A percentile compares a stretch with the other conserved stretches of the same genome.
Conservation (phyloP, 805 yeast species). For the Tetrapisispora arboricola region DNA sequence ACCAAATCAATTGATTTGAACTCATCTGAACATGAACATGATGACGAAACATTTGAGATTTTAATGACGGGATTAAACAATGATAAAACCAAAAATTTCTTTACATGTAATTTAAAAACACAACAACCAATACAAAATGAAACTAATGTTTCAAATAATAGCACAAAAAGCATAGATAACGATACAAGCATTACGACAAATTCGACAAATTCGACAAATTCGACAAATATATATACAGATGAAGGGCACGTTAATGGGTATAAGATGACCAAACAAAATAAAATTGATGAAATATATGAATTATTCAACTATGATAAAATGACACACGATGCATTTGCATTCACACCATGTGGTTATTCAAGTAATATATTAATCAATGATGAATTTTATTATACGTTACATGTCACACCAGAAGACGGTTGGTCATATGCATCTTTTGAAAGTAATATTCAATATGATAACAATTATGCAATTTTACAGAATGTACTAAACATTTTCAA, state of each 20-base stretch:
- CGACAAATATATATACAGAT: constrained; percentile 13
- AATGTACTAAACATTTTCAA: constrained; percentile 54
- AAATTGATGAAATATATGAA: constrained; percentile 51
- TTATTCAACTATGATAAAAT: constrained; percentile 25
- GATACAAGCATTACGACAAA: too few species aligned
- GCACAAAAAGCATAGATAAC: background rate
- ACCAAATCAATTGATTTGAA: constrained; percentile 8
- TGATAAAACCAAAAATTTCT: constrained; percentile 7
- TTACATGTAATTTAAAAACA: background rate
- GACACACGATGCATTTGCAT: constrained; percentile 77
- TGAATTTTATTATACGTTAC: constrained; percentile 69
- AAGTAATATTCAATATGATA: constrained; percentile 46
- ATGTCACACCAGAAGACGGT: constrained; percentile 87
- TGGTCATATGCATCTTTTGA: constrained; percentile 97
- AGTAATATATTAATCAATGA: constrained; percentile 67
- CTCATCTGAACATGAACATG: constrained; percentile 9
- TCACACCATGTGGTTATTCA: constrained; percentile 90
- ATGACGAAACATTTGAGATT: constrained; percentile 75
- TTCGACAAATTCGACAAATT: background rate
- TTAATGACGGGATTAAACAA: constrained; percentile 79
- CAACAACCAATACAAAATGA: background rate
- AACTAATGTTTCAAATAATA: background rate
- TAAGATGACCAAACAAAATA: constrained; percentile 52
- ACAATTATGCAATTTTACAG: constrained; percentile 39
- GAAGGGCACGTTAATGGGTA: constrained; percentile 74